These are phyloP conservation scores for Chaetomium strumarium DNA, from an alignment of 2,329 filamentous ascomycete genomes.

Conservation along the genomic window DNA sequence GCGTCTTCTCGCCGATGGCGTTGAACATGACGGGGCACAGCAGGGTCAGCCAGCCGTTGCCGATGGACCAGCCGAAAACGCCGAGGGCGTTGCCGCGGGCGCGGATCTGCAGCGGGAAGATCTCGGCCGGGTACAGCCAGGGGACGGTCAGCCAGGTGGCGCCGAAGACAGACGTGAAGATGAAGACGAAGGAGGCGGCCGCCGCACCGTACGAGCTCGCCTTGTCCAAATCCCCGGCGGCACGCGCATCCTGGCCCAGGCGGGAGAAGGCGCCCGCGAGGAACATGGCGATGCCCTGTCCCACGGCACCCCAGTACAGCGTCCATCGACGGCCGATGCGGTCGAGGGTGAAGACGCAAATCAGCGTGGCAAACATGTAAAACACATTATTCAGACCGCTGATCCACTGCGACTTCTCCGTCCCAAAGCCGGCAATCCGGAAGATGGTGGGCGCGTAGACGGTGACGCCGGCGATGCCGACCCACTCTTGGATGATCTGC, in stretches of 20 bases:
- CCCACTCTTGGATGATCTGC: slow-evolving; percentile 66
- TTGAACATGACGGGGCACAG: slow-evolving; percentile 57
- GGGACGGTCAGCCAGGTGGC: slow-evolving; percentile 48
- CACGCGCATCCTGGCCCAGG: slow-evolving; percentile 55
- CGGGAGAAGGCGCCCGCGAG: slow-evolving; percentile 26
- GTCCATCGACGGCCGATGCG: slow-evolving; percentile 64
- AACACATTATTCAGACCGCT: slow-evolving; percentile 48
- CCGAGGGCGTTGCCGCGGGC: slow-evolving; percentile 73
- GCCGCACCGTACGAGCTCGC: slow-evolving; percentile 28
- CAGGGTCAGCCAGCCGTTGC: slow-evolving; percentile 44
- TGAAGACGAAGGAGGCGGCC: slow-evolving; percentile 31
- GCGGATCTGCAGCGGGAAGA: slow-evolving; percentile 64
- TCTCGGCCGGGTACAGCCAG: slow-evolving; percentile 58
- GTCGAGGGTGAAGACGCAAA: slow-evolving; percentile 66
- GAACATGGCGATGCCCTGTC: slow-evolving; percentile 62
- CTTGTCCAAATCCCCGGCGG: slow-evolving; percentile 32
- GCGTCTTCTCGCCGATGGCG: slow-evolving; percentile 61
- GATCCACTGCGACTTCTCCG: slow-evolving; percentile 57
- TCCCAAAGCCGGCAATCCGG: slow-evolving; percentile 59
- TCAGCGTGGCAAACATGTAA: slow-evolving; percentile 57
- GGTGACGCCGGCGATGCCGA: slow-evolving; percentile 64
- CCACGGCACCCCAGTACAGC: slow-evolving; percentile 61
- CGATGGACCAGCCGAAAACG: slow-evolving; percentile 70
- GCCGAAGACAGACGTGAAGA: slow-evolving; percentile 39
- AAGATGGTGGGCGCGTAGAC: slow-evolving; percentile 57